phyloP scores from a whole-genome alignment of 208 protist species.

The Trypanosoma avium region DNA sequence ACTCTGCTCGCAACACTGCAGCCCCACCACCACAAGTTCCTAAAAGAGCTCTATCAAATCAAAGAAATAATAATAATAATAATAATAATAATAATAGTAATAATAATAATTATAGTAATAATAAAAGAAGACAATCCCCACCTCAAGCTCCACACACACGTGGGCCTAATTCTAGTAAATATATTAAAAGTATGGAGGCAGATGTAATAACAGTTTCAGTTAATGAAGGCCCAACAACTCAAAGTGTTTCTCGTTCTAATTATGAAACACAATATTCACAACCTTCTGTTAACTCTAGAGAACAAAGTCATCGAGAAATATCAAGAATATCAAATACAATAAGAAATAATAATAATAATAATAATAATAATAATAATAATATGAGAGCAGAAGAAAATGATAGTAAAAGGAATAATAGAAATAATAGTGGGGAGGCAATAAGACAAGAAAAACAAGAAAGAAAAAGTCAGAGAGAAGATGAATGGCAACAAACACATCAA shows the following conservation, averaged over 20 bases:
- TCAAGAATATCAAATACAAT: no score
- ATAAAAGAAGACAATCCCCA: not conserved
- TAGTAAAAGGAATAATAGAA: not conserved
- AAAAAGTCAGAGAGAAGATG: not conserved
- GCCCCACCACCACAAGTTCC: no score
- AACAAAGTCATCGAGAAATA: no score
- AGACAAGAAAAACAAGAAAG: not conserved
- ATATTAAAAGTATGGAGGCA: not conserved
- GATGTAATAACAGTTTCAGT: not conserved
- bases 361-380: not conserved
- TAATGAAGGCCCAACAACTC: not conserved
- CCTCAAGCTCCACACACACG: not conserved
- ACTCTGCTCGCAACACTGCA: not conserved
- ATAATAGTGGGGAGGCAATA: not conserved
- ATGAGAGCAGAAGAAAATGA: not conserved
- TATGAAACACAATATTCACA: not conserved
- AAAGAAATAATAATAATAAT: not conserved
- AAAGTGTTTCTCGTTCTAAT: not conserved
- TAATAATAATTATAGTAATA: not conserved
- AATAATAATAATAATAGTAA: not conserved
- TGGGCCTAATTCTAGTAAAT: constrained; percentile 6
- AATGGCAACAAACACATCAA: not conserved
- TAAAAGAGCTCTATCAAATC: not conserved
- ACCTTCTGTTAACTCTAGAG: no score
- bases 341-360: not conserved